phyloP scores from a whole-genome alignment of 2,329 filamentous ascomycete genomes.

The Orbilia quercus region DNA sequence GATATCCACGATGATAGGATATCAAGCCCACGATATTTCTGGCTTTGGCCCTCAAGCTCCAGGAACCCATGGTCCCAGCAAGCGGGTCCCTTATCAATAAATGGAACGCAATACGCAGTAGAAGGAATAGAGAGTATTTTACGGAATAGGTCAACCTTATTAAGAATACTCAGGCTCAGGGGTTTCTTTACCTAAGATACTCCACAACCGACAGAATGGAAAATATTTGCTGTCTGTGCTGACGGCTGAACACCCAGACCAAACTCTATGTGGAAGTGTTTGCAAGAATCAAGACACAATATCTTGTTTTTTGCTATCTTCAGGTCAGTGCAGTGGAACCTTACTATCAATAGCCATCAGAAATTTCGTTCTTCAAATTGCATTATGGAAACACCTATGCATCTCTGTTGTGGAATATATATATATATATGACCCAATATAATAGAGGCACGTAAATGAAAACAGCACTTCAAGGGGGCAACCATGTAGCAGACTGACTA shows the following conservation, averaged over 20 bases:
- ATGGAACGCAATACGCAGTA: constrained; percentile 21
- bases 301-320: no score
- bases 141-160: constrained; percentile 19
- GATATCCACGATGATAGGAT: constrained; percentile 36
- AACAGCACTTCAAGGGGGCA: no score
- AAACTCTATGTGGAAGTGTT: not conserved
- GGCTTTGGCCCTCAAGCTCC: constrained; percentile 34
- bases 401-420: no score
- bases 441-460: no score
- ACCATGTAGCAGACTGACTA: no score
- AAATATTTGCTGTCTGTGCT: constrained; percentile 43
- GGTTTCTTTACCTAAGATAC: constrained; percentile 22
- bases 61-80: constrained; percentile 12
- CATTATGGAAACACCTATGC: no score
- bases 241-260: constrained; percentile 25
- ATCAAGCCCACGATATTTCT: constrained; percentile 19
- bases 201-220: constrained; percentile 11
- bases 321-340: no score
- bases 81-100: constrained; percentile 39
- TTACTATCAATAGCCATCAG: no score
- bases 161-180: constrained; percentile 32
- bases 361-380: no score
- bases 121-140: no score
- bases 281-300: not conserved
- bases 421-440: no score